Evolutionary conservation across 176 grass and related monocot genomes (phyloP), one percentile per base, ranked within the genome.

Genomic region (Hyparrhenia diplandra): DNA sequence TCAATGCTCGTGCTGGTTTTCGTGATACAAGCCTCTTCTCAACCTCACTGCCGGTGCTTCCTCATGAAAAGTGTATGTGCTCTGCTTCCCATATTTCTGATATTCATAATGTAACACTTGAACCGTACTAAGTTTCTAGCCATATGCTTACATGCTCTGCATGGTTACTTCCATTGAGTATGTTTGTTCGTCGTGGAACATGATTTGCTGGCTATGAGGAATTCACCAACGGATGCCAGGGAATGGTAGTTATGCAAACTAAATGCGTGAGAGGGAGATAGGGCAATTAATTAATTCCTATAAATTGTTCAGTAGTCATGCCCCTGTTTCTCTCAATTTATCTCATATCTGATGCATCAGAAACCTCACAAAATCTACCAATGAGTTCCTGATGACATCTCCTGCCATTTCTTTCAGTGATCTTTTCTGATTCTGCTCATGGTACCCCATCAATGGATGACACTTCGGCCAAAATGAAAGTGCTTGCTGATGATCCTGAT

Each of bases 11-110:
- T 29, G 45, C 60, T 59, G 92, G 81, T 6, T 84, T 88, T 3
- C 86, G 78, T 5, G 91, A 93, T 69, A 43, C 91, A 58, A 89
- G 84, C 73, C 89, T 99, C 70, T 99, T 99, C 83, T 96, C 97
- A 40, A 92, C 82, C 78, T 99, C 97, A 6, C 70, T 99, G 37
- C 97, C 97, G 0, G 89, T 93, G 30, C 89, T 99, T 47, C 83
- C 80, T 45, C 93, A 92, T 67, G 88, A 88, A 2, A 91, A 91
- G 88, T 74, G 96, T 98, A 89, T 77, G 92, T 91, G 86, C 45
- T 69, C 21, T 5, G 9, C 70, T 73, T 13, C 47, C 21, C 29
- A 34, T 62, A 62, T 42, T 35, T 25, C 25, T 21, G 35, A 13
- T 14, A 20, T 16, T 6, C 20, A 14, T 13, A 30, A 2, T 67